phyloP scores from a whole-genome alignment of 1,284 basidiomycete genomes.

The Pseudozyma hubeiensis region DNA sequence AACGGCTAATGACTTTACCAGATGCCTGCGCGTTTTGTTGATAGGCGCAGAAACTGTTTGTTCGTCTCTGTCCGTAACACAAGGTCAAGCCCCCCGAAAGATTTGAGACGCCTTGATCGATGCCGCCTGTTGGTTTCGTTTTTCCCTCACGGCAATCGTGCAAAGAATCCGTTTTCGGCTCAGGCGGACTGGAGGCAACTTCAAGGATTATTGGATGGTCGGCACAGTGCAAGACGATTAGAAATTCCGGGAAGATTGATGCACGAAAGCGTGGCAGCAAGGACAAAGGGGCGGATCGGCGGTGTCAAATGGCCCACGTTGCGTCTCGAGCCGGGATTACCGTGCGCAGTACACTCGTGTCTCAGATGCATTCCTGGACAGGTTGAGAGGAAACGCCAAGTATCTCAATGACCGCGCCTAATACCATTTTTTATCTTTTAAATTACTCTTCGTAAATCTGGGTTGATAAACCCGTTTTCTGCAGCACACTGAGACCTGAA shows the following conservation, averaged over 20 bases:
- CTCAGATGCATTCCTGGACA: constrained; percentile 26
- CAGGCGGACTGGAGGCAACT: too few species aligned
- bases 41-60: background rate
- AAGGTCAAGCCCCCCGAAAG: background rate
- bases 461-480: background rate
- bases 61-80: background rate
- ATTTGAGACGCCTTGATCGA: background rate
- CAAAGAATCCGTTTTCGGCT: too few species aligned
- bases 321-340: too few species aligned
- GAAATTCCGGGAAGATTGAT: too few species aligned
- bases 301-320: background rate
- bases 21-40: background rate
- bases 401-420: background rate
- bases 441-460: background rate
- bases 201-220: too few species aligned
- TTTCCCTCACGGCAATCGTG: too few species aligned
- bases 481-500: too few species aligned
- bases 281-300: background rate
- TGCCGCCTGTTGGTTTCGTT: background rate
- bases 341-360: constrained; percentile 1
- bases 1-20: background rate
- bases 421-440: background rate
- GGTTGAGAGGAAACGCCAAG: constrained; percentile 8
- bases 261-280: too few species aligned
- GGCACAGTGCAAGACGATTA: too few species aligned